phyloP scores from a whole-genome alignment of 129 eudicot species.

The Ambrosia artemisiifolia region DNA sequence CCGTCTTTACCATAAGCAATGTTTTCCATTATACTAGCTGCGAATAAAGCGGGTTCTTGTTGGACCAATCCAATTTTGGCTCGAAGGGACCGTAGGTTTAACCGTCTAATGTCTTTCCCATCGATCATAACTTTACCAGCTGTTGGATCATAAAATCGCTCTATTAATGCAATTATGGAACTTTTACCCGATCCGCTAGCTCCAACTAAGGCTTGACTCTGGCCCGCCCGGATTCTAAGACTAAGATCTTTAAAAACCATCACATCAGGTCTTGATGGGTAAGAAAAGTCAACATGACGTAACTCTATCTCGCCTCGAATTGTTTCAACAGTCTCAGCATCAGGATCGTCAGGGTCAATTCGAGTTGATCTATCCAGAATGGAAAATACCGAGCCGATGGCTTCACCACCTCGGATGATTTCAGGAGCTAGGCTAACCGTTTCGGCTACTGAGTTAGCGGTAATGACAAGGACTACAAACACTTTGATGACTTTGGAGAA shows the following conservation, averaged over 20 bases:
- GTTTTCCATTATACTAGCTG: slow-evolving; percentile 88
- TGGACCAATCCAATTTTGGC: slow-evolving; percentile 83
- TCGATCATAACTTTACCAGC: slow-evolving; percentile 92
- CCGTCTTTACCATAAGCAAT: slow-evolving; percentile 90
- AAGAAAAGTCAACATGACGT: slow-evolving; percentile 88
- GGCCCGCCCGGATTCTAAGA: slow-evolving; percentile 91
- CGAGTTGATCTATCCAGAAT: slow-evolving; percentile 73
- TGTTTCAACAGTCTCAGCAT: slow-evolving; percentile 63
- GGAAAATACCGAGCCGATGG: slow-evolving; percentile 89
- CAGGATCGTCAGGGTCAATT: slow-evolving; percentile 84
- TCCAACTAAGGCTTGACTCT: slow-evolving; percentile 95
- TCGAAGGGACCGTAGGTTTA: slow-evolving; percentile 64
- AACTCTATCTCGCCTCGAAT: slow-evolving; percentile 87
- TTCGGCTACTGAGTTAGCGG: slow-evolving; percentile 92
- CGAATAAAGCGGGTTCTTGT: slow-evolving; percentile 90
- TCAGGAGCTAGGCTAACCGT: slow-evolving; percentile 97
- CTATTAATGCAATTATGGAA: slow-evolving; percentile 72
- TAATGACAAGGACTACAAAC: slow-evolving; percentile 77
- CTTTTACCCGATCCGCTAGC: slow-evolving; percentile 98
- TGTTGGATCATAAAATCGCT: slow-evolving; percentile 79
- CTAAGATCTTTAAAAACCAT: slow-evolving; percentile 70
- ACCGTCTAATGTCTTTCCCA: slow-evolving; percentile 80
- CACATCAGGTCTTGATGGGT: slow-evolving; percentile 88
- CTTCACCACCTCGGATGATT: slow-evolving; percentile 90
- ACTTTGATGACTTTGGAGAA: slow-evolving; percentile 94